These are phyloP conservation scores for Russula vinacea DNA, from an alignment of 768 basidiomycete genomes.

Conservation along the genomic window DNA sequence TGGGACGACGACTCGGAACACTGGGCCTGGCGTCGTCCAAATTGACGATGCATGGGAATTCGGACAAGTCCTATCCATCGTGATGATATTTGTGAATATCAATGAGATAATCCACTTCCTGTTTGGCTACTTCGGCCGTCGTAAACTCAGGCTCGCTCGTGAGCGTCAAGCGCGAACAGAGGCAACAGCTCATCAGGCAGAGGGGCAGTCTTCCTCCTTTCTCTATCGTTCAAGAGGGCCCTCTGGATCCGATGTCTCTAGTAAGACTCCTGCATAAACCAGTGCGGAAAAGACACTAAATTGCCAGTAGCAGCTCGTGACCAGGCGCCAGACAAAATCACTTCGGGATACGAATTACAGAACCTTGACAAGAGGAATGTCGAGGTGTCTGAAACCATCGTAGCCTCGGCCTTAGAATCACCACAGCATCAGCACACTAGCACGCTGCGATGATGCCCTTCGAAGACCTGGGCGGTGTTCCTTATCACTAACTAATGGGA, in stretches of 20 bases:
- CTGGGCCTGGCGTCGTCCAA: constrained; percentile 1
- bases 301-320: constrained; percentile 1
- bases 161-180: not conserved
- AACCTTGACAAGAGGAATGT: not conserved
- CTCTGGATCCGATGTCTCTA: not conserved
- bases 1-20: not conserved
- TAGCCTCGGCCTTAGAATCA: not conserved
- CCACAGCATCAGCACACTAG: constrained; percentile 2
- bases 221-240: not conserved
- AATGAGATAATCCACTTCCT: constrained; percentile 20
- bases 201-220: not conserved
- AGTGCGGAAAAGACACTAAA: not conserved
- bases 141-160: not conserved
- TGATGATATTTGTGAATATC: constrained; percentile 20
- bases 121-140: not conserved
- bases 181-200: not conserved
- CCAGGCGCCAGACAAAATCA: not conserved
- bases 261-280: not conserved
- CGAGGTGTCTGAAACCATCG: not conserved
- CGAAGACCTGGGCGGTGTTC: not conserved
- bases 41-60: constrained; percentile 14
- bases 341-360: not conserved
- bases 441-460: constrained; percentile 4
- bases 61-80: constrained; percentile 22
- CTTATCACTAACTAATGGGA: not conserved